Conservation (phyloP, 2,329 filamentous ascomycete genomes). For the Amesomyces nigricolor region DNA sequence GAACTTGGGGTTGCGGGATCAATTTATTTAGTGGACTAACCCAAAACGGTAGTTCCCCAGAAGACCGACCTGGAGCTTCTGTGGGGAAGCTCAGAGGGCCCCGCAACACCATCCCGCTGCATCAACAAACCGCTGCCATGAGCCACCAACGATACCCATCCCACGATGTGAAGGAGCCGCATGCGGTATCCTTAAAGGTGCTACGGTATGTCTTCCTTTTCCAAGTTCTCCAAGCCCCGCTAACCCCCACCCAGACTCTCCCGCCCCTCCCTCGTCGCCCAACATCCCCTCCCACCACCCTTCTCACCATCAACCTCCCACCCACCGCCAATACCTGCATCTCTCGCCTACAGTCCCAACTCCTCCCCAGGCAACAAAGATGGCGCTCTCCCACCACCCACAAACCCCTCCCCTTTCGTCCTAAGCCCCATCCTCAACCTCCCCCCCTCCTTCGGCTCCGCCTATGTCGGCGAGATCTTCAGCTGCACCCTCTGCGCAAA, state of each 20-base stretch:
- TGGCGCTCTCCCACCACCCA: conserved; percentile 28
- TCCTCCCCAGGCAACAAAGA: neutral
- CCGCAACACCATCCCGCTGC: conserved; percentile 4
- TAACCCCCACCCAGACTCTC: conserved; percentile 57
- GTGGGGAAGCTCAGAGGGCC: neutral
- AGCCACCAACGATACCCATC: conserved; percentile 55
- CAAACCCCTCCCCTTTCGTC: conserved; percentile 51
- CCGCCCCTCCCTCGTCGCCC: conserved; percentile 67
- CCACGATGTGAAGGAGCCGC: conserved; percentile 65
- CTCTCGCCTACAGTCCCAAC: conserved; percentile 60
- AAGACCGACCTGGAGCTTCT: neutral
- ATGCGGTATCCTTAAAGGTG: conserved; percentile 73
- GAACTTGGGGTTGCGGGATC: no score
- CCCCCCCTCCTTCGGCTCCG: conserved; percentile 85
- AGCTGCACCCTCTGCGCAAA: conserved; percentile 94
- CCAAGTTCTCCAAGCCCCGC: conserved; percentile 5
- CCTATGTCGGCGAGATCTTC: conserved; percentile 93
- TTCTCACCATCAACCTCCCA: conserved; percentile 39
- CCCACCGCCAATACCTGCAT: conserved; percentile 53
- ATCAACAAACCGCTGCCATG: conserved; percentile 35
- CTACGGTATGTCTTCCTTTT: conserved; percentile 45
- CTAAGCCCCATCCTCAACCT: conserved; percentile 68
- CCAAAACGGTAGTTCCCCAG: no score
- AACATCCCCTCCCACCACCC: conserved; percentile 55
- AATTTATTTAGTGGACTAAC: no score